Conservation (phyloP, 176 grass and related monocot species). For the Puya raimondii region DNA sequence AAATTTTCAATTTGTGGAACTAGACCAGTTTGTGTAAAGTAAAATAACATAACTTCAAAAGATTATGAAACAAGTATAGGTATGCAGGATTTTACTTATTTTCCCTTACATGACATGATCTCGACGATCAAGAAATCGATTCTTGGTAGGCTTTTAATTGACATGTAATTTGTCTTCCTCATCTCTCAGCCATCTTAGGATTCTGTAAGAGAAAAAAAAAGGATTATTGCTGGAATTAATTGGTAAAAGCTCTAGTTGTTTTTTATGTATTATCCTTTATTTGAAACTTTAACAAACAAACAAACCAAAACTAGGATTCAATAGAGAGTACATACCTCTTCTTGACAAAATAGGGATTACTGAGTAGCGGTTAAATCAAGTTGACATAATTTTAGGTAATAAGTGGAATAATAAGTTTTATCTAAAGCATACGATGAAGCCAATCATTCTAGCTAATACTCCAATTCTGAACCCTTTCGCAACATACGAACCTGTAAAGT, state of each 20-base stretch:
- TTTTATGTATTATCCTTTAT: too few species aligned
- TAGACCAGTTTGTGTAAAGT: slow-evolving; percentile 2
- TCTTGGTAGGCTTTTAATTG: slow-evolving; percentile 29
- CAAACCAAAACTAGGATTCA: too few species aligned
- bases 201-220: slow-evolving; percentile 36
- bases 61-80: too few species aligned
- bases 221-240: not conserved
- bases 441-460: slow-evolving; percentile 51
- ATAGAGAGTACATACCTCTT: slow-evolving; percentile 45
- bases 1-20: not conserved
- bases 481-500: slow-evolving; percentile 59
- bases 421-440: slow-evolving; percentile 49
- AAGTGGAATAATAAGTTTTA: not conserved
- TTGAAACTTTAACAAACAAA: too few species aligned
- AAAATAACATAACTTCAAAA: too few species aligned
- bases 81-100: too few species aligned
- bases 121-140: slow-evolving; percentile 73
- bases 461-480: slow-evolving; percentile 90
- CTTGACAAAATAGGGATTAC: slow-evolving; percentile 58
- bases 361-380: not conserved
- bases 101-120: slow-evolving; percentile 71
- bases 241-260: not conserved
- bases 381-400: too few species aligned
- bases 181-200: slow-evolving; percentile 69
- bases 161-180: slow-evolving; percentile 60